Evolutionary conservation across 345 rosid genomes (phyloP).

Genomic region (Lepidium africanum): DNA sequence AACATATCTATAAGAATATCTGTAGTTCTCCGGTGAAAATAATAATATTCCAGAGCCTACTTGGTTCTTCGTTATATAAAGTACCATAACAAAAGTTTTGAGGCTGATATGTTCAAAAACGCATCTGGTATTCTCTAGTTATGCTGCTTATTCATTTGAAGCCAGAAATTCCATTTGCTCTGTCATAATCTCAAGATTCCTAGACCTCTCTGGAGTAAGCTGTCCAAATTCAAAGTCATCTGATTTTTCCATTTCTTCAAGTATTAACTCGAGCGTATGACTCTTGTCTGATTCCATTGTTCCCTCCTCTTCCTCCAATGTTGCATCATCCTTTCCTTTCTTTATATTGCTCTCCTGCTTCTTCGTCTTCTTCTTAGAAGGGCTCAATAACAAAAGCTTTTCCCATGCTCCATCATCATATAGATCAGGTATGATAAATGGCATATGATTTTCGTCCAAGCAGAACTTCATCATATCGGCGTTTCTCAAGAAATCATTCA

Average conservation of each 20-base stretch:
- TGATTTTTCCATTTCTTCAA: constrained; percentile 42
- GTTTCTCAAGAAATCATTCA: constrained; percentile 50
- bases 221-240: constrained; percentile 33
- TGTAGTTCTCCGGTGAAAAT: not conserved
- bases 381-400: constrained; percentile 51
- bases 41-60: not conserved
- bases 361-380: constrained; percentile 30
- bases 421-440: constrained; percentile 57
- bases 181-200: constrained; percentile 44
- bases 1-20: not conserved
- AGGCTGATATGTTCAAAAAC: constrained; percentile 12
- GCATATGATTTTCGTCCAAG: constrained; percentile 56
- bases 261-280: constrained; percentile 33
- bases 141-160: constrained; percentile 26
- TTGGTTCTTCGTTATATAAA: not conserved
- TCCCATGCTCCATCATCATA: constrained; percentile 77
- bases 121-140: not conserved
- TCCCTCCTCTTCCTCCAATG: constrained; percentile 26
- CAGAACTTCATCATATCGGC: constrained; percentile 61
- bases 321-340: constrained; percentile 24
- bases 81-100: constrained; percentile 3
- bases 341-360: constrained; percentile 32
- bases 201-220: constrained; percentile 34
- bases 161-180: constrained; percentile 47
- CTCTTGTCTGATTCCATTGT: constrained; percentile 24